phyloP scores from a whole-genome alignment of 1,284 basidiomycete genomes.

The Moesziomyces parantarcticus region DNA sequence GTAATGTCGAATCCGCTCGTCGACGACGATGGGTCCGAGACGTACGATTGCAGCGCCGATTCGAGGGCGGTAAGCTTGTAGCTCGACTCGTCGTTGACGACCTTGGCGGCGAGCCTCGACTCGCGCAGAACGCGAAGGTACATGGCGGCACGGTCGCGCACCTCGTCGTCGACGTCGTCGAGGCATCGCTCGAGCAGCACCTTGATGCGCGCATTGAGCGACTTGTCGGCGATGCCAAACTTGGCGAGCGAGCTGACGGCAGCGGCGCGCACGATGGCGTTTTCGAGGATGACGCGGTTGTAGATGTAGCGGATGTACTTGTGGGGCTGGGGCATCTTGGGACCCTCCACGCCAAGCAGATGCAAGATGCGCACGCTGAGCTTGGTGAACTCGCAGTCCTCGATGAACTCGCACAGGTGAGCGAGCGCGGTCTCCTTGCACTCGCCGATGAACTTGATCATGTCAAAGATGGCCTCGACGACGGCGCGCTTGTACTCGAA shows the following conservation, averaged over 20 bases:
- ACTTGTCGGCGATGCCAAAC: conserved; percentile 86
- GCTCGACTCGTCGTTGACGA: conserved; percentile 84
- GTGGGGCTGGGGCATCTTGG: conserved; percentile 91
- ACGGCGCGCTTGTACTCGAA: conserved; percentile 99
- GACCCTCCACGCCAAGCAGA: conserved; percentile 93
- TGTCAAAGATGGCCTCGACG: conserved; percentile 99
- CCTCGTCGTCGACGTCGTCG: conserved; percentile 99
- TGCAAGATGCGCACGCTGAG: conserved; percentile 96
- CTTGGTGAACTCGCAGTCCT: conserved; percentile 99
- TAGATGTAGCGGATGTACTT: conserved; percentile 99
- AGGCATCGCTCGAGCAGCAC: conserved; percentile 80
- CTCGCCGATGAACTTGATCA: conserved; percentile 97
- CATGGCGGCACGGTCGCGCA: conserved; percentile 94
- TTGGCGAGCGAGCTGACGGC: conserved; percentile 95
- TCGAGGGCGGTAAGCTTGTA: conserved; percentile 64
- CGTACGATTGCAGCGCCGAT: conserved; percentile 55
- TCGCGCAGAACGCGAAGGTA: conserved; percentile 82
- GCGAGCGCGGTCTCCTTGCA: conserved; percentile 89
- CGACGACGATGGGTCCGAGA: conserved; percentile 51
- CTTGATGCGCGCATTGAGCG: conserved; percentile 84
- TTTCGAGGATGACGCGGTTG: conserved; percentile 98
- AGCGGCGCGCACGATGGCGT: conserved; percentile 95
- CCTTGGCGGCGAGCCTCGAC: conserved; percentile 81
- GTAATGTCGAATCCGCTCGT: conserved; percentile 58
- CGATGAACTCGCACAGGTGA: conserved; percentile 99